Percentiles rank a stretch among this genome's conserved stretches.
Evolutionary conservation across 805 yeast genomes (phyloP).

Genomic region (Zygoascus bituminiphila): DNA sequence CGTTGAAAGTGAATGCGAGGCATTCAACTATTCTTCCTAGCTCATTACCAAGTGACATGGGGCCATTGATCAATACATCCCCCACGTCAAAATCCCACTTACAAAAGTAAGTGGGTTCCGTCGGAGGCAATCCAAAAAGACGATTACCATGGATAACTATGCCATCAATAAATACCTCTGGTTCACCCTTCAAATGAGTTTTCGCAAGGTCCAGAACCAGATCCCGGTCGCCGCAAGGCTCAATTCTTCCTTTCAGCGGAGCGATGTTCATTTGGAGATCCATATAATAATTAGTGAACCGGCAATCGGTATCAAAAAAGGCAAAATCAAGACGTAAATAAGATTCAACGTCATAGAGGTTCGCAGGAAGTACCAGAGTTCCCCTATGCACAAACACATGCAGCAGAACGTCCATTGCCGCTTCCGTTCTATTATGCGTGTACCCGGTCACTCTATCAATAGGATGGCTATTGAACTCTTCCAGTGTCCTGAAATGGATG

Average conservation of each 20-base stretch:
- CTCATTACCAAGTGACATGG: slow-evolving; percentile 32
- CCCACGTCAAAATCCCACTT: slow-evolving; percentile 83
- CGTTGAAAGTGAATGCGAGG: slow-evolving; percentile 56
- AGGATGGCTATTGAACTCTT: slow-evolving; percentile 52
- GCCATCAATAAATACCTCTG: slow-evolving; percentile 48
- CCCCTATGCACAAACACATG: slow-evolving; percentile 66
- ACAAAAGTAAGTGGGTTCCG: slow-evolving; percentile 79
- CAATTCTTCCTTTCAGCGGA: slow-evolving; percentile 39
- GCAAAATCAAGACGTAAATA: slow-evolving; percentile 51
- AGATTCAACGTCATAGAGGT: slow-evolving; percentile 55
- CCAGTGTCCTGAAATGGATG: slow-evolving; percentile 75
- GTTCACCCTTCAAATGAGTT: slow-evolving; percentile 8
- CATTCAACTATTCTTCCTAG: slow-evolving; percentile 34
- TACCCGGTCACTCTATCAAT: slow-evolving; percentile 8
- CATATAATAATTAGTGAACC: slow-evolving; percentile 90
- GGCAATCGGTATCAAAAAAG: slow-evolving; percentile 63
- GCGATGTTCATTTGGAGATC: slow-evolving; percentile 71
- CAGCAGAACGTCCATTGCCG: slow-evolving; percentile 72
- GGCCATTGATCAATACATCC: slow-evolving; percentile 43
- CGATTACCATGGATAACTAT: slow-evolving; percentile 74
- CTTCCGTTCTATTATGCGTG: slow-evolving; percentile 29
- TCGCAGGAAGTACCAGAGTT: slow-evolving; percentile 61
- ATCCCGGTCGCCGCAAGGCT: slow-evolving; percentile 12
- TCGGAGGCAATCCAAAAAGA: slow-evolving; percentile 87
- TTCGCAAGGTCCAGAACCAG: slow-evolving; percentile 13